A percentile compares a stretch with the other conserved stretches of the same genome.
Evolutionary conservation across 108 stramenopile species (phyloP).

Genomic region (Pseudonitzschia delicatissima): DNA sequence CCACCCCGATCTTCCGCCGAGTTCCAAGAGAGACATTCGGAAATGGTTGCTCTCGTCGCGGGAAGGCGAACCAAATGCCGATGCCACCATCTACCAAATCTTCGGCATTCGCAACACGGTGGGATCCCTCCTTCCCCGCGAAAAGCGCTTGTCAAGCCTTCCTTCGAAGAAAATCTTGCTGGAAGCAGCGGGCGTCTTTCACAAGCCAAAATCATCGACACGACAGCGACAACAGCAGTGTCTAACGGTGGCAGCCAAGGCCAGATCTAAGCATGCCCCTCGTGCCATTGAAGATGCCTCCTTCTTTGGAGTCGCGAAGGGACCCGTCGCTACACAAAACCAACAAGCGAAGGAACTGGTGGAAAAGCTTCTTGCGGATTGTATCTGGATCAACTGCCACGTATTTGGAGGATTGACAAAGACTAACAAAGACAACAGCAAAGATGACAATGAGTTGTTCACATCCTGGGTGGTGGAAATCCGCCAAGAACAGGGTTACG

Average conservation of each 20-base stretch:
- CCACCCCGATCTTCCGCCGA: not conserved
- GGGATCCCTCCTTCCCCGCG: conserved; percentile 15
- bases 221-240: not conserved
- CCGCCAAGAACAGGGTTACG: conserved; percentile 33
- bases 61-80: not conserved
- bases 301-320: conserved; percentile 39
- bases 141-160: not conserved
- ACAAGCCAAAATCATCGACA: conserved; percentile 14
- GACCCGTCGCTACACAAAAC: conserved; percentile 30
- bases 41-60: not conserved
- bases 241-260: conserved; percentile 42
- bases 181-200: conserved; percentile 9
- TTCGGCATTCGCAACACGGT: conserved; percentile 10
- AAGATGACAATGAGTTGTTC: conserved; percentile 1
- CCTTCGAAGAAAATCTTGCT: conserved; percentile 11
- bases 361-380: conserved; percentile 21
- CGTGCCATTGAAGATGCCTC: conserved; percentile 17
- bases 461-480: conserved; percentile 4
- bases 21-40: not conserved
- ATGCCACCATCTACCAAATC: not conserved
- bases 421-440: not conserved
- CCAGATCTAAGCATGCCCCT: conserved; percentile 50
- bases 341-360: conserved; percentile 18
- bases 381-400: conserved; percentile 46
- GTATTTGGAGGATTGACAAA: conserved; percentile 29